Percentiles rank a stretch among this genome's conserved stretches.
Evolutionary conservation across 2,329 filamentous ascomycete genomes (phyloP).

Genomic region (Ascochyta pisi): DNA sequence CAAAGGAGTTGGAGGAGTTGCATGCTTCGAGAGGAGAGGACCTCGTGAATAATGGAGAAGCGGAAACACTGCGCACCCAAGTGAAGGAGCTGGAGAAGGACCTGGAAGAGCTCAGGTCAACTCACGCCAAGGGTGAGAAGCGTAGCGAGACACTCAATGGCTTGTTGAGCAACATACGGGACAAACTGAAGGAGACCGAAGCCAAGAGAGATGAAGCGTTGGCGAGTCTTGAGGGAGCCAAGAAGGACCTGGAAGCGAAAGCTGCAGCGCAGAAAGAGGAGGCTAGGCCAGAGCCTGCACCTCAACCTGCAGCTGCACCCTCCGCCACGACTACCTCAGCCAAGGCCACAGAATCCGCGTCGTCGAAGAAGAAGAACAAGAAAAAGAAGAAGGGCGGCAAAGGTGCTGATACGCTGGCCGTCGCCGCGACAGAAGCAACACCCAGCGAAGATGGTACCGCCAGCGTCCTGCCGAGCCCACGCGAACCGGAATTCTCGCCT

Average conservation of each 20-base stretch:
- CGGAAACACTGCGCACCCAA: slow-evolving; percentile 36
- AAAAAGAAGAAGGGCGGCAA: slow-evolving; percentile 80
- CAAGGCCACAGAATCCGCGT: slow-evolving; percentile 42
- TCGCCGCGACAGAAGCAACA: slow-evolving; percentile 41
- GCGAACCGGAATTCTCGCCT: slow-evolving; percentile 53
- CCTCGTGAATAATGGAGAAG: slow-evolving; percentile 38
- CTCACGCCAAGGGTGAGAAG: slow-evolving; percentile 56
- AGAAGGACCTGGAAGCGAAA: slow-evolving; percentile 36
- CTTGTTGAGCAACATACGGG: slow-evolving; percentile 62
- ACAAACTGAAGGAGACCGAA: slow-evolving; percentile 62
- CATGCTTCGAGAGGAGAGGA: slow-evolving; percentile 42
- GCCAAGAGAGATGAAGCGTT: slow-evolving; percentile 56
- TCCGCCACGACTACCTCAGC: slow-evolving; percentile 17
- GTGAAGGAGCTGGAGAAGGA: slow-evolving; percentile 43
- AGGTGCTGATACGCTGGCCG: slow-evolving; percentile 27
- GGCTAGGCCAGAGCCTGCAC: slow-evolving; percentile 16
- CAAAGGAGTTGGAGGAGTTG: slow-evolving; percentile 59
- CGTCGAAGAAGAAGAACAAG: slow-evolving; percentile 78
- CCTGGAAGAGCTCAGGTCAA: slow-evolving; percentile 37
- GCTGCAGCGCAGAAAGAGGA: slow-evolving; percentile 21
- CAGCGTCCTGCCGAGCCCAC: slow-evolving; percentile 43
- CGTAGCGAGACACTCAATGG: slow-evolving; percentile 61
- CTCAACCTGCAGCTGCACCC: slow-evolving; percentile 27
- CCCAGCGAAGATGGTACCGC: slow-evolving; percentile 49
- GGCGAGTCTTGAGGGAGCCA: slow-evolving; percentile 48